These are phyloP conservation scores for Pichia exigua DNA, from an alignment of 805 yeast genomes.

Conservation along the genomic window DNA sequence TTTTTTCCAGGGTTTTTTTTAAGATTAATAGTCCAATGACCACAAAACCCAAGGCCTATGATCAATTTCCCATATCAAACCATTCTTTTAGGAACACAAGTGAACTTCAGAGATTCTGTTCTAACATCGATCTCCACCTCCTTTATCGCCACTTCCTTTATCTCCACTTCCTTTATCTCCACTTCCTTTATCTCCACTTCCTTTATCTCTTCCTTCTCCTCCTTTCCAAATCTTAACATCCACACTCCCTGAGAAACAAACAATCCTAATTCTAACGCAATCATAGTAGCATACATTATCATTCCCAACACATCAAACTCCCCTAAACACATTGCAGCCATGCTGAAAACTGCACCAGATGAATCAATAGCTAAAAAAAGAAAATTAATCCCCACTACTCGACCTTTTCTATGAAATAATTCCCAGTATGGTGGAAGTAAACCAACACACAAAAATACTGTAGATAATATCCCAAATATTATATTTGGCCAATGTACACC, in stretches of 20 bases:
- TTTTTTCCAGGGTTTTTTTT: too few species aligned
- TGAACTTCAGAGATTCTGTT: too few species aligned
- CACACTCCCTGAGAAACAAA: conserved; percentile 65
- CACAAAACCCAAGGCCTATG: too few species aligned
- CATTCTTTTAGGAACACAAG: too few species aligned
- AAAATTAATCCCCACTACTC: conserved; percentile 86
- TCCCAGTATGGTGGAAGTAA: conserved; percentile 87
- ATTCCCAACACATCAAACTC: conserved; percentile 71
- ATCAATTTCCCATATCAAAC: too few species aligned
- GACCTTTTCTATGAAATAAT: conserved; percentile 66
- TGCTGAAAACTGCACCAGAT: conserved; percentile 71
- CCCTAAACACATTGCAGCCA: conserved; percentile 51
- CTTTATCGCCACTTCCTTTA: not conserved
- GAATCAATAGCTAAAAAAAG: conserved; percentile 69
- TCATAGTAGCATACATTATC: conserved; percentile 64
- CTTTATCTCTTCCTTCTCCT: not conserved
- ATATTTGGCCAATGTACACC: conserved; percentile 65
- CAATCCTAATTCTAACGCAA: conserved; percentile 72
- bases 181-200: not conserved
- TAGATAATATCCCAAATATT: conserved; percentile 73
- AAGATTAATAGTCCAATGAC: too few species aligned
- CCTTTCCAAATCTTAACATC: conserved; percentile 40
- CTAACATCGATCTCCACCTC: not conserved
- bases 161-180: not conserved
- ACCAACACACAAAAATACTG: conserved; percentile 67